Conservation (phyloP, 768 basidiomycete species). For the Boletus rubescentipes region DNA sequence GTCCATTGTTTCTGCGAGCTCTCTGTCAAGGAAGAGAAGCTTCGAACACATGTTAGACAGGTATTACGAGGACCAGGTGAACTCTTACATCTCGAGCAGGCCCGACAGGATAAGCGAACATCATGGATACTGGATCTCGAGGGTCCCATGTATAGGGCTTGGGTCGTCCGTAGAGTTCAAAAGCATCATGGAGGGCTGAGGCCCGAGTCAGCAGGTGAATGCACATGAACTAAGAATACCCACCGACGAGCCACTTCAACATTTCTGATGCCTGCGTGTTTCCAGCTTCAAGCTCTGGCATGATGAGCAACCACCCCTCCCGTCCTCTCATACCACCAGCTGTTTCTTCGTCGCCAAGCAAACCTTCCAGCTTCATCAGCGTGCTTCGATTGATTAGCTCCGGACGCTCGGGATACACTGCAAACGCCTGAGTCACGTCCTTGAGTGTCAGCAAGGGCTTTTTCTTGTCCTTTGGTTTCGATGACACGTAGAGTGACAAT, state of each 20-base stretch:
- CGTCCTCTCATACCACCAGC: constrained; percentile 62
- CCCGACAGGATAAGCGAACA: constrained; percentile 94
- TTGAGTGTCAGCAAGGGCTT: constrained; percentile 67
- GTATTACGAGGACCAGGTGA: background rate
- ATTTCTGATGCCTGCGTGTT: constrained; percentile 73
- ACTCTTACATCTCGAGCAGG: constrained; percentile 73
- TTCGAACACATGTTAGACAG: constrained; percentile 33
- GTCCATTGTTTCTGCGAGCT: constrained; percentile 74
- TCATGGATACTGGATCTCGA: constrained; percentile 73
- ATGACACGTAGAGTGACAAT: constrained; percentile 59
- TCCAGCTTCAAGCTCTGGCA: constrained; percentile 79
- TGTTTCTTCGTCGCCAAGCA: constrained; percentile 74
- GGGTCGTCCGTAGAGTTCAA: constrained; percentile 87
- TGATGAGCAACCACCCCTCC: constrained; percentile 86
- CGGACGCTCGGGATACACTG: constrained; percentile 94
- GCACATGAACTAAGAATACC: constrained; percentile 25
- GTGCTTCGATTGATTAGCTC: constrained; percentile 87
- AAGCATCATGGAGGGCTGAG: constrained; percentile 80
- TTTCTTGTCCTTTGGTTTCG: constrained; percentile 74
- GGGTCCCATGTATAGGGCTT: constrained; percentile 88
- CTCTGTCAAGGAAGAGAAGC: constrained; percentile 87
- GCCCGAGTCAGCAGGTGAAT: constrained; percentile 10
- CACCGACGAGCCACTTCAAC: constrained; percentile 89
- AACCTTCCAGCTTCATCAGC: constrained; percentile 88
- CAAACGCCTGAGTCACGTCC: constrained; percentile 81